Evolutionary conservation across 2,329 filamentous ascomycete species (phyloP).

Genomic region (Aspergillus arachidicola): DNA sequence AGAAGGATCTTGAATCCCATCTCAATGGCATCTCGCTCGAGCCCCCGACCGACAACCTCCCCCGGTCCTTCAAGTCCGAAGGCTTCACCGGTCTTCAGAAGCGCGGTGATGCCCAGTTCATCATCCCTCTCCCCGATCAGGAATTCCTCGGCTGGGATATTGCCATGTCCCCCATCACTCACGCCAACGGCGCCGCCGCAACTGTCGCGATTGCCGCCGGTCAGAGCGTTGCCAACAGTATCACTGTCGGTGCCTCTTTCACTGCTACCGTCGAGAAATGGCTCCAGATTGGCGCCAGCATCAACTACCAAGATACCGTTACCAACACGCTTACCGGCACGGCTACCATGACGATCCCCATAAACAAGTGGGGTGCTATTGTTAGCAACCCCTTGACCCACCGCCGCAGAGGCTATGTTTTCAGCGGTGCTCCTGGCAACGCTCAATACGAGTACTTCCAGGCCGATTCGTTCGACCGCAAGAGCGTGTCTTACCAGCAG

Average conservation of each 20-base stretch:
- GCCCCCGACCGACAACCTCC: conserved; percentile 4
- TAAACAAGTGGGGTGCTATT: conserved; percentile 20
- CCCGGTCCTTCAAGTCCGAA: neutral
- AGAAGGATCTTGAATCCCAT: conserved; percentile 13
- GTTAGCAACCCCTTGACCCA: conserved; percentile 21
- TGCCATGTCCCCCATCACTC: conserved; percentile 20
- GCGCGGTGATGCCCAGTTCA: conserved; percentile 13
- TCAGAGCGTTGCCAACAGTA: conserved; percentile 19
- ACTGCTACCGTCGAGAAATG: neutral
- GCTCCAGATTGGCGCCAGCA: neutral
- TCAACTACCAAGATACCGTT: conserved; percentile 10
- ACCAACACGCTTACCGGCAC: conserved; percentile 20
- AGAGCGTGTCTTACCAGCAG: conserved; percentile 10
- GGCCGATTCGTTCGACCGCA: conserved; percentile 17
- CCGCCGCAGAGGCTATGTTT: conserved; percentile 20
- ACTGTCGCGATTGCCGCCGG: conserved; percentile 17
- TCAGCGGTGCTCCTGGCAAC: conserved; percentile 17
- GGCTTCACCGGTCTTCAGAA: conserved; percentile 3
- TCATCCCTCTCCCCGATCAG: conserved; percentile 18
- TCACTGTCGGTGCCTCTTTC: conserved; percentile 13
- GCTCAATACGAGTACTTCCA: conserved; percentile 18
- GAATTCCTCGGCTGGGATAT: conserved; percentile 24
- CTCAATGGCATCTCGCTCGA: conserved; percentile 8
- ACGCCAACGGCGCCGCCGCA: conserved; percentile 19
- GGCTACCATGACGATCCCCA: conserved; percentile 22